Conservation (phyloP, 257 asterid species). For the Solanum arcanum region DNA sequence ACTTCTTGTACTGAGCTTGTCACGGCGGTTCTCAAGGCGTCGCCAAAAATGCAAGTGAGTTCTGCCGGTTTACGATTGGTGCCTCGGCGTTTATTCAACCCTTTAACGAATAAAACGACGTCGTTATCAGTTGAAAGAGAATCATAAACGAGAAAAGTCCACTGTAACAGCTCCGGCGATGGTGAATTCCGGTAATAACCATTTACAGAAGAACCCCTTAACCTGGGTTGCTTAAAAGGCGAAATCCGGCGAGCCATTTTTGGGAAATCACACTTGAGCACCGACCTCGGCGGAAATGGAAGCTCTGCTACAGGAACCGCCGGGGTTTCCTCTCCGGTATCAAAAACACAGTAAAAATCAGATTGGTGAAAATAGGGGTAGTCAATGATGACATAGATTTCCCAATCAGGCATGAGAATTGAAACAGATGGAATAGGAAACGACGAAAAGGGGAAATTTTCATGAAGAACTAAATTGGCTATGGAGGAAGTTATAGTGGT, state of each 20-base stretch:
- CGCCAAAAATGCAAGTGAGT: slow-evolving; percentile 43
- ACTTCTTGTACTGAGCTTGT: slow-evolving; percentile 68
- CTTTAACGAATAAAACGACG: slow-evolving; percentile 71
- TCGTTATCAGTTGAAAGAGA: slow-evolving; percentile 55
- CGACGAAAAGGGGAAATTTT: slow-evolving; percentile 7
- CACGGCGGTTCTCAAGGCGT: slow-evolving; percentile 51
- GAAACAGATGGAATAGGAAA: slow-evolving; percentile 23
- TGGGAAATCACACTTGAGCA: slow-evolving; percentile 30
- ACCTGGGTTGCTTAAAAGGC: slow-evolving; percentile 46
- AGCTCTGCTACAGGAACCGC: slow-evolving; percentile 38
- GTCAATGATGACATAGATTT: slow-evolving; percentile 45
- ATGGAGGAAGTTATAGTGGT: background rate
- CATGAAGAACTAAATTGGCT: slow-evolving; percentile 7
- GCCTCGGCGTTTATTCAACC: slow-evolving; percentile 57
- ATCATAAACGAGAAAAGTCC: slow-evolving; percentile 51
- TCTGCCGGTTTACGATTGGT: slow-evolving; percentile 34
- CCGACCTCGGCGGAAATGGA: slow-evolving; percentile 42
- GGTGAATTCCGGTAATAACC: background rate
- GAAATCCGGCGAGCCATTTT: slow-evolving; percentile 26
- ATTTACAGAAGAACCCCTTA: slow-evolving; percentile 3
- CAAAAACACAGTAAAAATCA: slow-evolving; percentile 29
- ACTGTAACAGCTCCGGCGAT: slow-evolving; percentile 23
- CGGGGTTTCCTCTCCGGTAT: slow-evolving; percentile 17
- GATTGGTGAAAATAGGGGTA: background rate
- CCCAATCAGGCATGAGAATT: slow-evolving; percentile 72